These are phyloP conservation scores for Phlebiopsis flavidoalba DNA, from an alignment of 768 basidiomycete genomes.

Conservation along the genomic window DNA sequence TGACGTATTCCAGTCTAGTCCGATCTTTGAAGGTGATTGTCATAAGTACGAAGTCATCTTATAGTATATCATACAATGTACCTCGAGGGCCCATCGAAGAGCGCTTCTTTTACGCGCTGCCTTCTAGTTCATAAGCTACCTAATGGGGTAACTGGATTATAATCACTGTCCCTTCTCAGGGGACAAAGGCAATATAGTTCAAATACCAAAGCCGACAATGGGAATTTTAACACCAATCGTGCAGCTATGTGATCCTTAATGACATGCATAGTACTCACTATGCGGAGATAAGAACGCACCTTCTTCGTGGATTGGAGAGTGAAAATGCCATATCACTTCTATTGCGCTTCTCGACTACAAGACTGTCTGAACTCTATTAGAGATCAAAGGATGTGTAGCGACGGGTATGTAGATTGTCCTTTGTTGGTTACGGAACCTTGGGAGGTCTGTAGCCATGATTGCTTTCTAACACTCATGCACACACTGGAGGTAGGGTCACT, in stretches of 20 bases:
- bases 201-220: slow-evolving; percentile 50
- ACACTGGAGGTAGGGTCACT: too few species aligned
- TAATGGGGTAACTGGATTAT: slow-evolving; percentile 14
- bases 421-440: too few species aligned
- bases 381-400: too few species aligned
- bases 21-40: neutral
- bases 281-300: slow-evolving; percentile 10
- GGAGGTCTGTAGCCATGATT: too few species aligned
- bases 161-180: neutral
- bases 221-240: slow-evolving; percentile 54
- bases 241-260: slow-evolving; percentile 28
- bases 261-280: neutral
- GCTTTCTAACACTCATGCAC: too few species aligned
- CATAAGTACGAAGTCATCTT: neutral
- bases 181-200: neutral
- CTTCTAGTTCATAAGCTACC: slow-evolving; percentile 64
- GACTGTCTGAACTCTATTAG: too few species aligned
- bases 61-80: slow-evolving; percentile 19
- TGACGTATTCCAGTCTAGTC: slow-evolving; percentile 57
- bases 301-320: slow-evolving; percentile 22
- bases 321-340: neutral
- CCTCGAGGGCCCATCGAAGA: slow-evolving; percentile 61
- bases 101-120: slow-evolving; percentile 49
- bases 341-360: neutral
- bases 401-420: too few species aligned